Evolutionary conservation across 495 filamentous ascomycete genomes (phyloP).

Genomic region (Oleoguttula mirabilis): DNA sequence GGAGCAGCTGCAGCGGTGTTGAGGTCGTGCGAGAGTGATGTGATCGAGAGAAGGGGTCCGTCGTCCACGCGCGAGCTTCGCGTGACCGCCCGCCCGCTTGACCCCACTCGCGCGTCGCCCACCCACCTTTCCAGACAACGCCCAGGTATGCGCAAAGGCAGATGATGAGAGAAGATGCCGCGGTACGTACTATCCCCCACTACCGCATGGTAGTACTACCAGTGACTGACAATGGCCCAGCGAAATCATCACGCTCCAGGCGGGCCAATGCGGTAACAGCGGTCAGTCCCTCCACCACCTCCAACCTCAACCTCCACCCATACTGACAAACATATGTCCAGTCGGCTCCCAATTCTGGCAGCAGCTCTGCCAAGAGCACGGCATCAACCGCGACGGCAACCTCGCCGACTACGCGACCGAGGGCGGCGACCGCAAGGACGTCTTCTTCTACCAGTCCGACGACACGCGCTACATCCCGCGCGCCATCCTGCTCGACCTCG

Average conservation of each 20-base stretch:
- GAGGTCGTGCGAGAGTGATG: too few species aligned
- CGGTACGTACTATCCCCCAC: conserved; percentile 7
- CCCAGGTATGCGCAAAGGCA: background rate
- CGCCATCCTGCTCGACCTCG: conserved; percentile 88
- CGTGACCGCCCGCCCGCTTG: too few species aligned
- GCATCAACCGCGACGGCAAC: conserved; percentile 93
- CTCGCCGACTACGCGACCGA: conserved; percentile 92
- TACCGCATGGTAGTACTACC: background rate
- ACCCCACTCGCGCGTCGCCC: background rate
- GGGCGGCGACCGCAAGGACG: conserved; percentile 93
- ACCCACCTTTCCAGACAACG: background rate
- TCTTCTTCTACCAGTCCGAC: conserved; percentile 98
- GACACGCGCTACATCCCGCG: conserved; percentile 96
- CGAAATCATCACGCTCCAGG: conserved; percentile 98
- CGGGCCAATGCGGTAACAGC: conserved; percentile 98
- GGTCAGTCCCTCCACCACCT: conserved; percentile 62
- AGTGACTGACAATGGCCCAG: conserved; percentile 33
- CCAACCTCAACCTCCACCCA: background rate
- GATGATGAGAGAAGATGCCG: conserved; percentile 17
- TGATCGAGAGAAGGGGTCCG: too few species aligned
- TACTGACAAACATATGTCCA: conserved; percentile 32
- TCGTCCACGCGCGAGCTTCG: too few species aligned
- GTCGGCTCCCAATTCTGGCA: conserved; percentile 96
- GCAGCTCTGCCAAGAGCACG: conserved; percentile 93
- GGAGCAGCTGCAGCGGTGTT: too few species aligned